phyloP scores from a whole-genome alignment of 345 rosid species.

The Pelargonium nanum region DNA sequence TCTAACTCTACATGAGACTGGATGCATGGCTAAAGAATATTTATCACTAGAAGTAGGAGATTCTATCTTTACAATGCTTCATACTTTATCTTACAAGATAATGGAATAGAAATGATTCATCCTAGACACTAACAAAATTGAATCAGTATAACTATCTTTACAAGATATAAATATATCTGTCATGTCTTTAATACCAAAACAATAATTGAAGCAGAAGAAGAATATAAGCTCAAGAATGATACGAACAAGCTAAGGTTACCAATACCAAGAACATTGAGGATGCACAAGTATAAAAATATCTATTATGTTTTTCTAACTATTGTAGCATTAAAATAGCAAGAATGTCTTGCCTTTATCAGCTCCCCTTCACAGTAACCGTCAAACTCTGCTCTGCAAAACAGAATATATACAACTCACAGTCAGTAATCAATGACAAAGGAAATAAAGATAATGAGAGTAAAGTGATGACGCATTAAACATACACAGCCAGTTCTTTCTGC shows the following conservation, averaged over 20 bases:
- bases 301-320: not conserved
- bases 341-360: conserved; percentile 60
- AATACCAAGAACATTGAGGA: not conserved
- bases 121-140: not conserved
- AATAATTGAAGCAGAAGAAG: not conserved
- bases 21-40: not conserved
- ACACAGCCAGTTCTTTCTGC: conserved; percentile 86
- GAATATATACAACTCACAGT: conserved; percentile 9
- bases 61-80: not conserved
- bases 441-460: not conserved
- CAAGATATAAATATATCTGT: not conserved
- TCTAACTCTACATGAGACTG: not conserved
- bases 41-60: not conserved
- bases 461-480: conserved; percentile 2
- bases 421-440: conserved; percentile 13
- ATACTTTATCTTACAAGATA: not conserved
- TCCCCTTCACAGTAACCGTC: conserved; percentile 97
- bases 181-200: not conserved
- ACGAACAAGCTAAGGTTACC: not conserved
- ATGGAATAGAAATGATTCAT: not conserved
- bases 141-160: not conserved
- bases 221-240: too few species aligned
- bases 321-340: not conserved
- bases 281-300: not conserved
- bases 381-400: conserved; percentile 65